Conservation (phyloP, 345 rosid genomes). For the Aquilaria yunnanensis region DNA sequence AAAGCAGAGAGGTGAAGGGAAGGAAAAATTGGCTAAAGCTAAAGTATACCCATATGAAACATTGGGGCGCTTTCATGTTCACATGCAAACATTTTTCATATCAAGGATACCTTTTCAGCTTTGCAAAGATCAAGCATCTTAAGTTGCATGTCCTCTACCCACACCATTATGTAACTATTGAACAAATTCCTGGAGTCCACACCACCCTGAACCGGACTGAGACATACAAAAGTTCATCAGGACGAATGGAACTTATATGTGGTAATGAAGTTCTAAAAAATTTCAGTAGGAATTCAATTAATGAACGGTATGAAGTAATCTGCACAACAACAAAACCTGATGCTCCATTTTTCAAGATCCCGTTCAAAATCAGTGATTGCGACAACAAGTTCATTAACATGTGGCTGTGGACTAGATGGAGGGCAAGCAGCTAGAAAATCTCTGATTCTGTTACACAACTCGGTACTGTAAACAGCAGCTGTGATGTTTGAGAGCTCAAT, state of each 20-base stretch:
- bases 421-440: conserved; percentile 85
- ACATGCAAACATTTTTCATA: too few species aligned
- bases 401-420: conserved; percentile 77
- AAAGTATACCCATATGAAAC: too few species aligned
- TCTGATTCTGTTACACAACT: conserved; percentile 63
- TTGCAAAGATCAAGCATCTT: conserved; percentile 85
- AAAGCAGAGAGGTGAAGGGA: too few species aligned
- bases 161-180: conserved; percentile 72
- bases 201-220: conserved; percentile 81
- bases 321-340: conserved; percentile 42
- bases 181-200: conserved; percentile 75
- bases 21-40: too few species aligned
- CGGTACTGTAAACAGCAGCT: conserved; percentile 76
- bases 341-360: conserved; percentile 75
- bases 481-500: conserved; percentile 81
- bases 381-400: conserved; percentile 78
- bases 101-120: conserved; percentile 66
- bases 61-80: too few species aligned
- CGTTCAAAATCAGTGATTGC: conserved; percentile 85
- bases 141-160: conserved; percentile 95
- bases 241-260: too few species aligned
- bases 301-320: too few species aligned
- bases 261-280: too few species aligned
- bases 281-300: too few species aligned
- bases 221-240: conserved; percentile 12